Evolutionary conservation across 148 eudicot genomes (phyloP).

Genomic region (Camellia lanceoleosa): DNA sequence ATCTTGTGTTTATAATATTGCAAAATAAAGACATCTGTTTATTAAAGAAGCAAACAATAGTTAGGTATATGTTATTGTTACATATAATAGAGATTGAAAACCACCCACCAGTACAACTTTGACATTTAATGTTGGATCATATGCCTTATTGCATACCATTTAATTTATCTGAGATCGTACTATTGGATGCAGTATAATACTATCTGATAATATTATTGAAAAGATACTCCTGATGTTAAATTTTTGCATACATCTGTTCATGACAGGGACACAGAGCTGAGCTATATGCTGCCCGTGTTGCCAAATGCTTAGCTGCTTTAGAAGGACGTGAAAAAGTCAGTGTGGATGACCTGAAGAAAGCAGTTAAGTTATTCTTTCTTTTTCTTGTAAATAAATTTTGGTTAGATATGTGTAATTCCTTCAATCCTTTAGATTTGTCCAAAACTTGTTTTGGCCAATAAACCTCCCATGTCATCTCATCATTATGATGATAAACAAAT

Average conservation of each 20-base stretch:
- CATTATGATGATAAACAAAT: not conserved
- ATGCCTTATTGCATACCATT: slow-evolving; percentile 2
- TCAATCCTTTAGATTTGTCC: not conserved
- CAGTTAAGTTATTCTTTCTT: slow-evolving; percentile 61
- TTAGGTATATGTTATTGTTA: not conserved
- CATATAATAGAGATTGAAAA: not conserved
- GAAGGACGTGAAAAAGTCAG: slow-evolving; percentile 94
- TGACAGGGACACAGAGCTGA: slow-evolving; percentile 98
- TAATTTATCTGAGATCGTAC: not conserved
- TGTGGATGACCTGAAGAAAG: slow-evolving; percentile 95
- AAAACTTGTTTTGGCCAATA: not conserved
- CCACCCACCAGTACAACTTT: not conserved
- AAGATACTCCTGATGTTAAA: not conserved
- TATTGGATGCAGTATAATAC: not conserved
- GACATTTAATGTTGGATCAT: not conserved
- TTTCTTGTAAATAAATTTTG: slow-evolving; percentile 5
- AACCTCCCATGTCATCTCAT: not conserved
- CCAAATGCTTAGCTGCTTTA: slow-evolving; percentile 87
- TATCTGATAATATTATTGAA: not conserved
- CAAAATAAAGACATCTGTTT: too few species aligned
- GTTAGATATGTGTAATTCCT: not conserved
- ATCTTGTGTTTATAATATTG: too few species aligned
- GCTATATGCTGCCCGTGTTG: slow-evolving; percentile 94
- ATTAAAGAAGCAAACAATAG: too few species aligned
- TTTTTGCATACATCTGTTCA: slow-evolving; percentile 12